Percentiles rank a stretch among this genome's conserved stretches.
Conservation (phyloP, 1,139 yeast genomes). For the Fermentozyma sake region DNA sequence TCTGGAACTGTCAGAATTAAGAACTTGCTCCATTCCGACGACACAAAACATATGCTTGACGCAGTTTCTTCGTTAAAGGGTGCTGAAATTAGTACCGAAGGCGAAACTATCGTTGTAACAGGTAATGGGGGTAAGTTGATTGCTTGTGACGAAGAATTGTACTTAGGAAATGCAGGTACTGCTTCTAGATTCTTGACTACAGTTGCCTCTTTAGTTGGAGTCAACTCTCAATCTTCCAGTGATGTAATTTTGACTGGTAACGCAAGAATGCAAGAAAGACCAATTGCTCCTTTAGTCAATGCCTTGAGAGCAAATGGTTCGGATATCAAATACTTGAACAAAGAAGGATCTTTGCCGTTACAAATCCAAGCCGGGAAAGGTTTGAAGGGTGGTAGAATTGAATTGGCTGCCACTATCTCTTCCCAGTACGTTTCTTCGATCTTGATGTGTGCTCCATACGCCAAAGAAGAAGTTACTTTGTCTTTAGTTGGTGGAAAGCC, state of each 20-base stretch:
- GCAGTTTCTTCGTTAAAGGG: slow-evolving; percentile 81
- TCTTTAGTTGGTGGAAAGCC: slow-evolving; percentile 95
- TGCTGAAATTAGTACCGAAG: slow-evolving; percentile 77
- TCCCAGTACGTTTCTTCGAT: slow-evolving; percentile 97
- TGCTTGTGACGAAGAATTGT: slow-evolving; percentile 61
- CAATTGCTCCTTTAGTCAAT: slow-evolving; percentile 93
- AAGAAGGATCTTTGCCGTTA: slow-evolving; percentile 82
- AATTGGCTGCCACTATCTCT: slow-evolving; percentile 91
- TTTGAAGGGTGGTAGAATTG: slow-evolving; percentile 86
- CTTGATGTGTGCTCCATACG: slow-evolving; percentile 97
- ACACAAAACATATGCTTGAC: slow-evolving; percentile 88
- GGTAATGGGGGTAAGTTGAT: slow-evolving; percentile 82
- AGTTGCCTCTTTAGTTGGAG: slow-evolving; percentile 73
- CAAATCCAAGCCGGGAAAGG: slow-evolving; percentile 66
- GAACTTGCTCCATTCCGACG: slow-evolving; percentile 90
- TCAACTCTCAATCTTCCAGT: slow-evolving; percentile 30
- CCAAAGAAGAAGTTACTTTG: slow-evolving; percentile 80
- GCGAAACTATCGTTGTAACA: slow-evolving; percentile 76
- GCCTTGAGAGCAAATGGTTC: slow-evolving; percentile 83
- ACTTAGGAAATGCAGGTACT: slow-evolving; percentile 97
- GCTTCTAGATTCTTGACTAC: slow-evolving; percentile 93
- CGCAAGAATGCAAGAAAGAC: slow-evolving; percentile 96
- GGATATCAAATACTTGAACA: slow-evolving; percentile 63
- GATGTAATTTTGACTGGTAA: slow-evolving; percentile 81
- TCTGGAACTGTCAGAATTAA: slow-evolving; percentile 77